Percentiles rank a stretch among this genome's conserved stretches.
Conservation (phyloP, 163 green algal genomes). For the Chlamydomonas reinhardtii region DNA sequence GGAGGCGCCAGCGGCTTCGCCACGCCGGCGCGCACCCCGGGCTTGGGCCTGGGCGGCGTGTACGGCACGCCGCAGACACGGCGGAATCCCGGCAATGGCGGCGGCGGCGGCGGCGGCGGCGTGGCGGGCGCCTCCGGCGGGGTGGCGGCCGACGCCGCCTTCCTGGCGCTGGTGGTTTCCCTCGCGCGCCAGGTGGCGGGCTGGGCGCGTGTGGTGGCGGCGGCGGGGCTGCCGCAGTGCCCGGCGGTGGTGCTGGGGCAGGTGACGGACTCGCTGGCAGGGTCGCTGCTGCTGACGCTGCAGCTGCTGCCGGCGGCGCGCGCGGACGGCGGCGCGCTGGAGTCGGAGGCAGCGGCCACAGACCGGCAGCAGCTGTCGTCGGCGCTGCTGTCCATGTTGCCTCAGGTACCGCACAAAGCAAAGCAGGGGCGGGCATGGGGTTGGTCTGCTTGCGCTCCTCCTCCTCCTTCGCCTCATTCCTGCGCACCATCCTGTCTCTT, state of each 20-base stretch:
- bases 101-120: background rate
- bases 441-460: too few species aligned
- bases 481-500: too few species aligned
- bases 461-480: too few species aligned
- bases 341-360: background rate
- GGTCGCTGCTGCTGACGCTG: slow-evolving; percentile 55
- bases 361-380: slow-evolving; percentile 48
- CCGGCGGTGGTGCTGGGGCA: background rate
- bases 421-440: too few species aligned
- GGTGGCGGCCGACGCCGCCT: slow-evolving; percentile 6
- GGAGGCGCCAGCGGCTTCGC: background rate
- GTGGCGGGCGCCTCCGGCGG: slow-evolving; percentile 17
- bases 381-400: slow-evolving; percentile 51
- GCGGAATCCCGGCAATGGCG: too few species aligned
- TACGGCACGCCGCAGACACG: too few species aligned
- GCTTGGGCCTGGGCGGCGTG: background rate
- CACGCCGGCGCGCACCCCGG: background rate
- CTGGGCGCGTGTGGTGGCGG: slow-evolving; percentile 40
- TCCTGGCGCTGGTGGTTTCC: slow-evolving; percentile 8
- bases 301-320: slow-evolving; percentile 39
- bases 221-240: slow-evolving; percentile 34
- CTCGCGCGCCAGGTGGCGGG: slow-evolving; percentile 30
- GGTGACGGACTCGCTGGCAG: slow-evolving; percentile 36
- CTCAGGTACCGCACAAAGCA: slow-evolving; percentile 20
- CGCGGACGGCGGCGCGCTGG: background rate